Percentiles rank a stretch among this genome's conserved stretches.
These are phyloP conservation scores for Saposhnikovia divaricata DNA, from an alignment of 129 eudicot species.

Conservation along the genomic window DNA sequence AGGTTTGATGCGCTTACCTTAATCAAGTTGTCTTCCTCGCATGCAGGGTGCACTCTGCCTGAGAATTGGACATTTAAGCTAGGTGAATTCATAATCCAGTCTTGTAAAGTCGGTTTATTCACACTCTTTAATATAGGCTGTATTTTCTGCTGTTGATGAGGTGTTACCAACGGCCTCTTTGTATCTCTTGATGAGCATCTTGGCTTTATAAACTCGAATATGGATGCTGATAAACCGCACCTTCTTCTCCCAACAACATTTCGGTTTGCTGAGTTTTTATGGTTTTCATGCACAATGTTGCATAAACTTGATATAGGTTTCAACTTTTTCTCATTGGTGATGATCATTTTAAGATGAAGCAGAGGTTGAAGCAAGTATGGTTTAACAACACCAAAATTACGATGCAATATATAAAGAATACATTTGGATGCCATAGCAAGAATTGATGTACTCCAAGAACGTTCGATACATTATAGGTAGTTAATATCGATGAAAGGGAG, in stretches of 20 bases:
- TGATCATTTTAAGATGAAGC: not conserved
- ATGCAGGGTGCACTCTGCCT: constrained; percentile 34
- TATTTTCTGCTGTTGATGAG: constrained; percentile 16
- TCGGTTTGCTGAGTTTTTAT: not conserved
- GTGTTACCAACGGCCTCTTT: not conserved
- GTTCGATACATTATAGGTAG: not conserved
- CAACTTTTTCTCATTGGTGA: not conserved
- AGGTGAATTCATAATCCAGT: constrained; percentile 37
- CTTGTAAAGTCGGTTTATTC: constrained; percentile 27
- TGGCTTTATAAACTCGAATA: constrained; percentile 21
- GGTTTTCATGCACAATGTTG: not conserved
- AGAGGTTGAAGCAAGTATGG: not conserved
- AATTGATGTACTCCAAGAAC: not conserved
- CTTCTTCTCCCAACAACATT: not conserved
- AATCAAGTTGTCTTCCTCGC: not conserved
- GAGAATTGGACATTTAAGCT: constrained; percentile 14
- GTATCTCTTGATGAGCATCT: constrained; percentile 14
- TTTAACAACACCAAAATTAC: not conserved
- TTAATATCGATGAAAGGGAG: not conserved
- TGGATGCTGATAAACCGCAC: constrained; percentile 4
- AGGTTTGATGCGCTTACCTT: not conserved
- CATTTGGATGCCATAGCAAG: not conserved
- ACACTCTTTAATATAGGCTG: constrained; percentile 14
- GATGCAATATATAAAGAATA: not conserved
- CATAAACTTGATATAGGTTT: not conserved